Percentiles rank a stretch among this genome's conserved stretches.
phyloP scores from a whole-genome alignment of 2,329 filamentous ascomycete species.

The Claviceps africana region DNA sequence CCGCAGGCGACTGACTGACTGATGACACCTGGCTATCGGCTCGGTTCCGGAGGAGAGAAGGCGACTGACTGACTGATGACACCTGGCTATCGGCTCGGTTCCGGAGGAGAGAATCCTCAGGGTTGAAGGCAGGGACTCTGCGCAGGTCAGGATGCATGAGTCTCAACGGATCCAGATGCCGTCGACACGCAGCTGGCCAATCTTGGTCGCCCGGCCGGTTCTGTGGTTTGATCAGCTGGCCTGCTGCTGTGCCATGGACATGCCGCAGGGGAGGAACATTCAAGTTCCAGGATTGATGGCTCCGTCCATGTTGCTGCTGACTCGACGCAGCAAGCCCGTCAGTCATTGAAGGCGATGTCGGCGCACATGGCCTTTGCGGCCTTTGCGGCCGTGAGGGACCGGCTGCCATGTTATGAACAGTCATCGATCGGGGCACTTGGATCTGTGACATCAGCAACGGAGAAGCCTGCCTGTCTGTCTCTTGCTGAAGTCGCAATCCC shows the following conservation, averaged over 20 bases:
- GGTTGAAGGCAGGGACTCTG: slow-evolving; percentile 3
- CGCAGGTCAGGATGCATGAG: slow-evolving; percentile 1
- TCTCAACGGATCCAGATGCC: background rate
- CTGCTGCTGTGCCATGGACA: background rate
- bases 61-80: slow-evolving; percentile 7
- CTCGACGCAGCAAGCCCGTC: background rate
- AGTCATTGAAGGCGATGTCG: too few species aligned
- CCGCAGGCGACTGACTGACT: slow-evolving; percentile 7
- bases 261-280: background rate
- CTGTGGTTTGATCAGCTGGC: slow-evolving; percentile 3
- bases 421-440: too few species aligned
- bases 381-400: too few species aligned
- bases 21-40: slow-evolving; percentile 8
- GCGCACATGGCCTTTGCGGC: too few species aligned
- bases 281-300: background rate
- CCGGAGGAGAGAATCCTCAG: slow-evolving; percentile 7
- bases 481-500: too few species aligned
- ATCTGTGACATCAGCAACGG: too few species aligned
- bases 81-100: slow-evolving; percentile 8
- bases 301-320: background rate
- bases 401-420: too few species aligned
- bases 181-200: background rate
- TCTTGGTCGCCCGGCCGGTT: background rate
- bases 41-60: slow-evolving; percentile 7
- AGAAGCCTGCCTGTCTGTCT: too few species aligned